phyloP scores from a whole-genome alignment of 2,329 filamentous ascomycete genomes.

The Paradendryphiella salina region DNA sequence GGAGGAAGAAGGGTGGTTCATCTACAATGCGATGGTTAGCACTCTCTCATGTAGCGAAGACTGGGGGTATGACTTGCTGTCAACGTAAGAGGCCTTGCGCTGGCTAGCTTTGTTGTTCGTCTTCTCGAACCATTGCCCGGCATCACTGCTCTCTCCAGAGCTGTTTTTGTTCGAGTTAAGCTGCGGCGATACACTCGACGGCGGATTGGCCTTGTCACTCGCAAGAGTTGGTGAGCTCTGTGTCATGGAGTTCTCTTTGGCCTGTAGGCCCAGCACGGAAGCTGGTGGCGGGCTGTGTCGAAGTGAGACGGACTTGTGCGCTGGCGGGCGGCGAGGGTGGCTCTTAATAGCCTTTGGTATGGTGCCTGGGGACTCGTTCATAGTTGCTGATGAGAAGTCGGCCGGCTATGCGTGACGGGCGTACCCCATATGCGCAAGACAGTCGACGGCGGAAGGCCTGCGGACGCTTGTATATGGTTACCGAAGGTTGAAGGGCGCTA shows the following conservation, averaged over 20 bases:
- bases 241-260: conserved; percentile 16
- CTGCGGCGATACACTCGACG: conserved; percentile 47
- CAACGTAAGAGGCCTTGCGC: conserved; percentile 45
- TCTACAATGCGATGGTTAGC: conserved; percentile 30
- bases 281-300: conserved; percentile 43
- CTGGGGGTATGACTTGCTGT: conserved; percentile 42
- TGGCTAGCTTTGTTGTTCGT: conserved; percentile 54
- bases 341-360: conserved; percentile 13
- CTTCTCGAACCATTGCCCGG: conserved; percentile 57
- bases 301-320: conserved; percentile 53
- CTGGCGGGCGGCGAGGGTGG: conserved; percentile 50
- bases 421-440: conserved; percentile 22
- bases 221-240: conserved; percentile 34
- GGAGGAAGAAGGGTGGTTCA: conserved; percentile 52
- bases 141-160: conserved; percentile 57
- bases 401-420: conserved; percentile 15
- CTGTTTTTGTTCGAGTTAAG: conserved; percentile 45
- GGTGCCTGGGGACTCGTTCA: conserved; percentile 30
- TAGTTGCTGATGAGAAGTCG: conserved; percentile 13
- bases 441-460: background rate
- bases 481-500: background rate
- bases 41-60: background rate
- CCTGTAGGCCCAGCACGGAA: background rate
- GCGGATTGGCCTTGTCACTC: conserved; percentile 46
- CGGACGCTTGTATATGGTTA: background rate